Evolutionary conservation across 306 rosid genomes (phyloP).

Genomic region (Cucurbita pepo): DNA sequence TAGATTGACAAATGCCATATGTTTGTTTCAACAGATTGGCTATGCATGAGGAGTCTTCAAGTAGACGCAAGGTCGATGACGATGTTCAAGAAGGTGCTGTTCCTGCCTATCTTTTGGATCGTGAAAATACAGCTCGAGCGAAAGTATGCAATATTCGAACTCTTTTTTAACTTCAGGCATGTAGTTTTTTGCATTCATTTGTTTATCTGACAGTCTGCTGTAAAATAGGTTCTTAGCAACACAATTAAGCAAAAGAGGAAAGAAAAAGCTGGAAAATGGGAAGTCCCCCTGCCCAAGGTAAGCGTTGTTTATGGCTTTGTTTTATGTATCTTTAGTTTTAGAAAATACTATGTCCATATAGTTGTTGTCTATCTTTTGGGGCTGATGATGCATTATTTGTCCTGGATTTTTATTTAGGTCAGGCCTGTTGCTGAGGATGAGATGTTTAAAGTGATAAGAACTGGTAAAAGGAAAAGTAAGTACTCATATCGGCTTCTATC

Average conservation of each 20-base stretch:
- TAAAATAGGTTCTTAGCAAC: slow-evolving; percentile 63
- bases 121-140: slow-evolving; percentile 68
- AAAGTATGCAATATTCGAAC: slow-evolving; percentile 26
- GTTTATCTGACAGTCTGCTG: slow-evolving; percentile 4
- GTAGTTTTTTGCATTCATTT: not conserved
- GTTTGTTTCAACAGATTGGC: slow-evolving; percentile 34
- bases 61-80: slow-evolving; percentile 71
- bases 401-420: slow-evolving; percentile 30
- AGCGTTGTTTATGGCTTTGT: not conserved
- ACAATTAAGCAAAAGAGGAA: slow-evolving; percentile 89
- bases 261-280: slow-evolving; percentile 98
- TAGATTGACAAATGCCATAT: not conserved
- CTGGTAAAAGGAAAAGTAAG: slow-evolving; percentile 88
- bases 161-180: not conserved
- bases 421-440: slow-evolving; percentile 96
- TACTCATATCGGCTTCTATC: not conserved
- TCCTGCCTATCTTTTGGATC: slow-evolving; percentile 77
- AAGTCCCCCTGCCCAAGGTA: slow-evolving; percentile 91
- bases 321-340: not conserved
- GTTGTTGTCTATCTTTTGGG: not conserved
- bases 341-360: not conserved
- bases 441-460: slow-evolving; percentile 79
- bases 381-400: not conserved
- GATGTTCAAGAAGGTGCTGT: slow-evolving; percentile 70
- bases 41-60: slow-evolving; percentile 77